Conservation (phyloP, 768 basidiomycete species). For the Calocybe gangraenosa region DNA sequence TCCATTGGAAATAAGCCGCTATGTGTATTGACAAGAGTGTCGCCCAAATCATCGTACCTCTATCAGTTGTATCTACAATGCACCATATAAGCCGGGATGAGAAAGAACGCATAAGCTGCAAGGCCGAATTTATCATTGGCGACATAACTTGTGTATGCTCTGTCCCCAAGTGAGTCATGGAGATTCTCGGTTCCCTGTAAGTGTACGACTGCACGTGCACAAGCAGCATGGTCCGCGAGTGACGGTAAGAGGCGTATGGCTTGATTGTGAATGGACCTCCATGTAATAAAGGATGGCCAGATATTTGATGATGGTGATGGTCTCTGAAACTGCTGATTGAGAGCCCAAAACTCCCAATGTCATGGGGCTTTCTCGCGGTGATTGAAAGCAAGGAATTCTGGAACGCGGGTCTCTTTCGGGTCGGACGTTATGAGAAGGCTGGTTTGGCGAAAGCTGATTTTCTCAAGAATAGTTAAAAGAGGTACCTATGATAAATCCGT, state of each 20-base stretch:
- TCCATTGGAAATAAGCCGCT: slow-evolving; percentile 19
- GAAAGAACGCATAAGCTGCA: slow-evolving; percentile 24
- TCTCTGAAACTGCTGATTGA: neutral
- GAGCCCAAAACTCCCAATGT: slow-evolving; percentile 16
- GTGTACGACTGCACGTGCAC: slow-evolving; percentile 17
- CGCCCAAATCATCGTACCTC: neutral
- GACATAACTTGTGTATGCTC: slow-evolving; percentile 17
- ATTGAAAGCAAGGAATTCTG: slow-evolving; percentile 23
- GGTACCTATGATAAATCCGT: neutral
- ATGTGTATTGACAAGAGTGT: slow-evolving; percentile 9
- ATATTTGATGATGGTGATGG: slow-evolving; percentile 22
- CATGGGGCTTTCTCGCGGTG: slow-evolving; percentile 26
- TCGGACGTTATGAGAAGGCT: slow-evolving; percentile 23
- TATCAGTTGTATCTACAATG: slow-evolving; percentile 23
- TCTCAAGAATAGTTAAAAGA: slow-evolving; percentile 10
- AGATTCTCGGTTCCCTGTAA: slow-evolving; percentile 27
- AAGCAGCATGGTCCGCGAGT: slow-evolving; percentile 12
- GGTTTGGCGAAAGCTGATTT: slow-evolving; percentile 15
- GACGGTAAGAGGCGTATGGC: slow-evolving; percentile 20
- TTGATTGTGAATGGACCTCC: slow-evolving; percentile 20
- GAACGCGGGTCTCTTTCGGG: slow-evolving; percentile 22
- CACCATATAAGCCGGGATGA: slow-evolving; percentile 24
- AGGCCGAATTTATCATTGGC: slow-evolving; percentile 22
- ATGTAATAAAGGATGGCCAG: slow-evolving; percentile 27
- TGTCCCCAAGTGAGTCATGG: slow-evolving; percentile 24